Percentiles rank a stretch among this genome's conserved stretches.
These are phyloP conservation scores for Quercus suber DNA, from an alignment of 306 rosid genomes.

Conservation along the genomic window DNA sequence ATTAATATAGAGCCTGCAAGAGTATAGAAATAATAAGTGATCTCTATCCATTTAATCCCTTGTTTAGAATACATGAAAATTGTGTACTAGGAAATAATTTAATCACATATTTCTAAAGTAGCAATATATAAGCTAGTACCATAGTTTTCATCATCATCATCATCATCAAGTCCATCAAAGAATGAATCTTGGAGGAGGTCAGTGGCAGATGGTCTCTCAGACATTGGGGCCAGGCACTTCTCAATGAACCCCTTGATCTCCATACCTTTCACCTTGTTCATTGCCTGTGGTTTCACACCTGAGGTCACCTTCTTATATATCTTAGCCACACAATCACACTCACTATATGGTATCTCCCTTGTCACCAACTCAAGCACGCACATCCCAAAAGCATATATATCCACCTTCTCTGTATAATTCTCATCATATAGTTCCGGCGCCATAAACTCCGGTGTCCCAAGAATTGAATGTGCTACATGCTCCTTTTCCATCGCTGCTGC, in stretches of 20 bases:
- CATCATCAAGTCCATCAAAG: slow-evolving; percentile 8
- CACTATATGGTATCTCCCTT: slow-evolving; percentile 15
- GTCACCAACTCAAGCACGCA: slow-evolving; percentile 20
- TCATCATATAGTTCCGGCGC: slow-evolving; percentile 21
- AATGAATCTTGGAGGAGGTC: slow-evolving; percentile 8
- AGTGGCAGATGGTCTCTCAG: slow-evolving; percentile 1
- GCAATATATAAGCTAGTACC: background rate
- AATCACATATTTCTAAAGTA: too few relatives aligned
- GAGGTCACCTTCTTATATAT: slow-evolving; percentile 14
- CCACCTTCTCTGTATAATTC: slow-evolving; percentile 17
- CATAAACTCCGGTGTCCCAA: slow-evolving; percentile 21
- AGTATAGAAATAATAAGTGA: too few relatives aligned
- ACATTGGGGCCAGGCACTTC: slow-evolving; percentile 3
- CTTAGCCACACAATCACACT: slow-evolving; percentile 16
- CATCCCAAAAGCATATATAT: slow-evolving; percentile 18
- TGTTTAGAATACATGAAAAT: too few relatives aligned
- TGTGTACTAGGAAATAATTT: too few relatives aligned
- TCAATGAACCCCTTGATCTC: slow-evolving; percentile 19
- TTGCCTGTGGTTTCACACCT: slow-evolving; percentile 1
- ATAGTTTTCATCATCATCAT: slow-evolving; percentile 7
- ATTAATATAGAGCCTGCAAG: too few relatives aligned
- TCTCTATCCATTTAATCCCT: too few relatives aligned
- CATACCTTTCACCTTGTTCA: background rate
- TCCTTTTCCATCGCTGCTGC: slow-evolving; percentile 13
- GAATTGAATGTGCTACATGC: slow-evolving; percentile 12